These are phyloP conservation scores for Coprinopsis strossmayeri DNA, from an alignment of 768 basidiomycete species.

Conservation along the genomic window DNA sequence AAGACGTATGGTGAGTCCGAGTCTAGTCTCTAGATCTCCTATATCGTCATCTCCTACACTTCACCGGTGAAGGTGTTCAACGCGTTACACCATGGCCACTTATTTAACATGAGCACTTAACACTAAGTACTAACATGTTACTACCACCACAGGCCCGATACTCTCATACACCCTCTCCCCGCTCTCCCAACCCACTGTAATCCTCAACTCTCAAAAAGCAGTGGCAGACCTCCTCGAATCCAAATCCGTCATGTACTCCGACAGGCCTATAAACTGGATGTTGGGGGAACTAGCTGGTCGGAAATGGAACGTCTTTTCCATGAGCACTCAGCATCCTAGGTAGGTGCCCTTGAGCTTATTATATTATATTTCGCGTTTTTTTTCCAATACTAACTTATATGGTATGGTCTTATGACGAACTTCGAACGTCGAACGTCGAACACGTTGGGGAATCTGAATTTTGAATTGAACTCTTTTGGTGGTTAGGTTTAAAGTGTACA, in stretches of 20 bases:
- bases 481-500: slow-evolving; percentile 25
- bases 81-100: too few relatives aligned
- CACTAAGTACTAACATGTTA: too few relatives aligned
- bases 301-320: slow-evolving; percentile 23
- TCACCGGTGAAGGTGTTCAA: too few relatives aligned
- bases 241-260: slow-evolving; percentile 43
- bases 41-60: background rate
- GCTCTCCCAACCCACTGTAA: slow-evolving; percentile 21
- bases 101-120: too few relatives aligned
- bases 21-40: background rate
- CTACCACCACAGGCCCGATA: background rate
- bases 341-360: too few relatives aligned
- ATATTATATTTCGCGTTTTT: too few relatives aligned
- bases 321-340: slow-evolving; percentile 22
- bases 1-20: slow-evolving; percentile 4
- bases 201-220: slow-evolving; percentile 38
- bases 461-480: background rate
- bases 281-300: slow-evolving; percentile 24
- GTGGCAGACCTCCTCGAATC: slow-evolving; percentile 41
- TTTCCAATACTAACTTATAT: too few relatives aligned
- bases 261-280: slow-evolving; percentile 33
- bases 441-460: too few relatives aligned
- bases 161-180: background rate
- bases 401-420: too few relatives aligned
- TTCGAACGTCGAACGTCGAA: too few relatives aligned